Conservation (phyloP, 2,329 filamentous ascomycete genomes). For the Ilyonectria sp. region DNA sequence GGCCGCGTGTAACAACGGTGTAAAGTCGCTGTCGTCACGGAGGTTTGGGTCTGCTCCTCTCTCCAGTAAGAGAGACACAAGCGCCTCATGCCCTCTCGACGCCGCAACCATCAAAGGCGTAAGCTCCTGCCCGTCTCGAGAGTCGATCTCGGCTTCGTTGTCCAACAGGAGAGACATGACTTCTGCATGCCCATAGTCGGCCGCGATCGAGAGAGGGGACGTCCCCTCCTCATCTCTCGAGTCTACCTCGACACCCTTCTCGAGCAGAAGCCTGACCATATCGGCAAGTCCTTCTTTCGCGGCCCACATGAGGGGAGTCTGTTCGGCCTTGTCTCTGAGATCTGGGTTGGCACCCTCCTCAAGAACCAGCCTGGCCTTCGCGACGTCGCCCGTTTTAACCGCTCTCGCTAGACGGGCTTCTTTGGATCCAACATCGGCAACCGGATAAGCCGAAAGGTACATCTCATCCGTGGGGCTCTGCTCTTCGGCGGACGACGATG, state of each 20-base stretch:
- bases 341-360: too few relatives aligned
- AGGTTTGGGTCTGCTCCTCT: neutral
- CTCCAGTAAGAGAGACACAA: neutral
- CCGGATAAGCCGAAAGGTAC: neutral
- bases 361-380: too few relatives aligned
- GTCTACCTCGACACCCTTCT: too few relatives aligned
- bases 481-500: neutral
- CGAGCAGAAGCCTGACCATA: too few relatives aligned
- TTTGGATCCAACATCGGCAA: neutral
- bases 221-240: too few relatives aligned
- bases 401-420: too few relatives aligned
- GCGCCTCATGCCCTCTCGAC: neutral
- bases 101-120: neutral
- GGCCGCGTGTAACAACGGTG: neutral
- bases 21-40: neutral
- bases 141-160: neutral
- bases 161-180: neutral
- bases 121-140: neutral
- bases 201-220: too few relatives aligned
- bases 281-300: too few relatives aligned
- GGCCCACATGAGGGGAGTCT: too few relatives aligned
- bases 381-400: too few relatives aligned
- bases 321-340: too few relatives aligned
- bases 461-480: neutral
- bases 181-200: too few relatives aligned